Base-by-base conservation (phyloP, 345 rosid species). In the Eucalyptus marginata region DNA sequence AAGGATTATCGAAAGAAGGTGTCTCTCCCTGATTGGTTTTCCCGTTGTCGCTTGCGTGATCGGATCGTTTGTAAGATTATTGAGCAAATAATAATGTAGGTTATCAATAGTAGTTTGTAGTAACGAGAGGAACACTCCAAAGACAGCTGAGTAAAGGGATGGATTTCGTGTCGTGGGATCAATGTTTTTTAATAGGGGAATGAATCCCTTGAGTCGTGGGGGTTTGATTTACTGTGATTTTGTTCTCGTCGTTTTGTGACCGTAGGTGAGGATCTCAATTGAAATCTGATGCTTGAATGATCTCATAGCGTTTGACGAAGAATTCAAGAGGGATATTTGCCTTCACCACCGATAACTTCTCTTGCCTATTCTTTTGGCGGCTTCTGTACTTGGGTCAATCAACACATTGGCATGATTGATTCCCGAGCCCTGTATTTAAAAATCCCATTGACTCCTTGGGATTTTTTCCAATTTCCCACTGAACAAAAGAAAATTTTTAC, bases 81-180 rank as follows among this genome's bases (percentile, higher is more conserved):
- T 54, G 81, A 87, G 49, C 50, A 31, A 40, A 46, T 86, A 88
- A 90, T 86, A 40, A 56, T 52, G 89, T 46, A 27, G 88, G 87
- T 40, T 88, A n/a, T 85, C 43, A 85, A 86, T 83, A 31, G 84
- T 43, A 13, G 80, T 87, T 86, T 90, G 90, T 46, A 27, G 87
- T 88, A 86, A 50, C 91, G 64, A 88, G 25, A 91, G 93, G 93
- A 90, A 90, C 94, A 90, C 92, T 88, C 89, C 91, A 92, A 90
- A 86, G 87, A 91, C 93, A 90, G 91, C 91, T 49, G 85, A 90
- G 90, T 92, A 87, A 49, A 49, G 62, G 2, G 33, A 87, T 59
- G 86, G 87, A 86, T 93, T 92, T 91, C 92, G 92, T 91, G 93
- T 87, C 71, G n/a, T 89, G 25, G 52, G 86, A 90, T 49, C 59